Evolutionary conservation across 2,329 filamentous ascomycete species (phyloP).

Genomic region (Akanthomyces muscarius): DNA sequence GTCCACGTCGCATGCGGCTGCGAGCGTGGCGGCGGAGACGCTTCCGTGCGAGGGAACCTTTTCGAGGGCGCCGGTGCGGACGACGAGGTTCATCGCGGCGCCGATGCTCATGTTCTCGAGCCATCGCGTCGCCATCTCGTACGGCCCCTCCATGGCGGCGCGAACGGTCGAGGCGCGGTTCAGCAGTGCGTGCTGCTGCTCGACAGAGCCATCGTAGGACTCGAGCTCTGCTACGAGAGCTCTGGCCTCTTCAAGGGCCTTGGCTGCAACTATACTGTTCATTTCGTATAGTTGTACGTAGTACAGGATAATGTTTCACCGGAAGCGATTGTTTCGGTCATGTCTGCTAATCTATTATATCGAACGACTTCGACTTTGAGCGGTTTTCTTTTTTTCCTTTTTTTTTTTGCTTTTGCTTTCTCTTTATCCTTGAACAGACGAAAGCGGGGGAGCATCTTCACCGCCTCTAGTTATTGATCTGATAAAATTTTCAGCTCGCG

Average conservation of each 20-base stretch:
- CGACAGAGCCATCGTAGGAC: slow-evolving; percentile 22
- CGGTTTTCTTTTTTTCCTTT: too few relatives aligned
- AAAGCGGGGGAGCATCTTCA: too few relatives aligned
- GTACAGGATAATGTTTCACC: too few relatives aligned
- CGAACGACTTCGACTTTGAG: too few relatives aligned
- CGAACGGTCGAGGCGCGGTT: slow-evolving; percentile 22
- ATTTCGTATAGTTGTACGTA: not conserved
- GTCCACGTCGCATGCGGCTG: slow-evolving; percentile 26
- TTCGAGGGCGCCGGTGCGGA: slow-evolving; percentile 21
- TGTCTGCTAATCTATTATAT: too few relatives aligned
- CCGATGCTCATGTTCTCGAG: slow-evolving; percentile 23
- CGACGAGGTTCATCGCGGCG: slow-evolving; percentile 22
- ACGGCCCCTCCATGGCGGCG: slow-evolving; percentile 22
- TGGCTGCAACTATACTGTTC: slow-evolving; percentile 6
- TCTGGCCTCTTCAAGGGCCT: slow-evolving; percentile 26
- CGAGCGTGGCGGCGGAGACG: slow-evolving; percentile 16
- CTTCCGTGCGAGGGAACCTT: slow-evolving; percentile 19
- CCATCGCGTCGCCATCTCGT: slow-evolving; percentile 22
- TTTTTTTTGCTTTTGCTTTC: too few relatives aligned
- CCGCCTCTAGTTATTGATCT: too few relatives aligned
- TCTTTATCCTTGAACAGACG: too few relatives aligned
- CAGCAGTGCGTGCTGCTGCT: slow-evolving; percentile 20
- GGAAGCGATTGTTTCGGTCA: not conserved
- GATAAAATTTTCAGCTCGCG: too few relatives aligned
- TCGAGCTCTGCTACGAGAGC: slow-evolving; percentile 26